phyloP scores from a whole-genome alignment of 1,284 basidiomycete genomes.

The Apiotrichum gracile region DNA sequence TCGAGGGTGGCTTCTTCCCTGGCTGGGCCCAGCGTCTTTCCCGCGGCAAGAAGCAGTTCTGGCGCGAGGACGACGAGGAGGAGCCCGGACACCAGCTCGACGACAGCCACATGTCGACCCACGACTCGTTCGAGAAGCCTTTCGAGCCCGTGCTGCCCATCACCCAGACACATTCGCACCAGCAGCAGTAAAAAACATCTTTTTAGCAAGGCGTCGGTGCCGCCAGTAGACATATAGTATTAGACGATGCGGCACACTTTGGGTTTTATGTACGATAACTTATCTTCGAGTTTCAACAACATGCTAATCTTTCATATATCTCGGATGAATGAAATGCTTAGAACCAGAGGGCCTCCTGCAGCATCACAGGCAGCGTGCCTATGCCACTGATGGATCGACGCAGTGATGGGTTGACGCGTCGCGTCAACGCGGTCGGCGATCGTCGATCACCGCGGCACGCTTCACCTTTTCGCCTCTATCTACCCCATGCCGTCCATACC shows the following conservation, averaged over 20 bases:
- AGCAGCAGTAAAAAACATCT: no score
- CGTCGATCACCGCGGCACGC: no score
- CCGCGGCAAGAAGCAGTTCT: conserved; percentile 13
- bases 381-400: no score
- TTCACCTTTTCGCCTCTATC: no score
- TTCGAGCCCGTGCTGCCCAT: neutral
- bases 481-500: no score
- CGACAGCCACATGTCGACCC: neutral
- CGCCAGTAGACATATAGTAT: neutral
- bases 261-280: neutral
- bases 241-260: neutral
- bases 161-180: neutral
- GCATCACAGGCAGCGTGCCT: no score
- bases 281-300: neutral
- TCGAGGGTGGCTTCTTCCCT: conserved; percentile 20
- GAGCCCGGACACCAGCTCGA: no score
- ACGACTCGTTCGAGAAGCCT: neutral
- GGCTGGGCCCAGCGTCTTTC: conserved; percentile 10
- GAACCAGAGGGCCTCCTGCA: neutral
- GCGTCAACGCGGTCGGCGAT: no score
- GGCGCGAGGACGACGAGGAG: conserved; percentile 13
- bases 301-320: neutral
- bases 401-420: no score
- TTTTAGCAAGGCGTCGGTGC: neutral
- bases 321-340: neutral